Percentiles rank a stretch among this genome's conserved stretches.
Evolutionary conservation across 2,329 filamentous ascomycete species (phyloP).

Genomic region (Penicillium sp.): DNA sequence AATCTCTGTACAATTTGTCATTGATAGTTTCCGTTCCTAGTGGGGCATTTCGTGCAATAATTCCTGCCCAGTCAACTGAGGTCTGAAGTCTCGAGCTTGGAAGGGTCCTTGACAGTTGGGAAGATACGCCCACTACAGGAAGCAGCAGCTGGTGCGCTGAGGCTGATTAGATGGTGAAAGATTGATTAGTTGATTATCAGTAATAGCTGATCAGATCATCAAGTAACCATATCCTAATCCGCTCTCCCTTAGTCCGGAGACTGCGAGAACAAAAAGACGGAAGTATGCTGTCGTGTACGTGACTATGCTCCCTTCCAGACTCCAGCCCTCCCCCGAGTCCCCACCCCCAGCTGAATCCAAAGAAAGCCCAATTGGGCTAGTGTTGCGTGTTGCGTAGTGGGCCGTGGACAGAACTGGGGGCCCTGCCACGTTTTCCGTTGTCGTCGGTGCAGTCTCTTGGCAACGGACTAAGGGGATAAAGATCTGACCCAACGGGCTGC

Average conservation of each 20-base stretch:
- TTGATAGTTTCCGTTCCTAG: background rate
- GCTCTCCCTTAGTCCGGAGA: background rate
- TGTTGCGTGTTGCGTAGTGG: background rate
- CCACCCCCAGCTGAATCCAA: background rate
- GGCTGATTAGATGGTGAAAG: background rate
- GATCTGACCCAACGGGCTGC: conserved; percentile 24
- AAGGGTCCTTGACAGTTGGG: background rate
- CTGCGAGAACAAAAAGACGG: background rate
- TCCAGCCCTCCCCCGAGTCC: too few relatives aligned
- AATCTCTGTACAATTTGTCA: background rate
- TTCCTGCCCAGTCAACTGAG: background rate
- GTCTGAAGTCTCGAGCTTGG: background rate
- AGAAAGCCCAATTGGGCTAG: background rate
- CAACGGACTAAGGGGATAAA: conserved; percentile 29
- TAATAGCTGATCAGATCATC: background rate
- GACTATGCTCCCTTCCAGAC: background rate
- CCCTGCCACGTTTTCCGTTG: background rate
- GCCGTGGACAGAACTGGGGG: background rate
- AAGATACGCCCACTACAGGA: background rate
- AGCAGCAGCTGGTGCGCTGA: background rate
- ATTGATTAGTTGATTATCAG: background rate
- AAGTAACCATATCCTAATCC: background rate
- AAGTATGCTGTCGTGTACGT: background rate
- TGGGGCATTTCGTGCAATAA: background rate
- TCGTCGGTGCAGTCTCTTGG: conserved; percentile 15